phyloP scores from a whole-genome alignment of 1,284 basidiomycete genomes.

The Flammula alnicola region DNA sequence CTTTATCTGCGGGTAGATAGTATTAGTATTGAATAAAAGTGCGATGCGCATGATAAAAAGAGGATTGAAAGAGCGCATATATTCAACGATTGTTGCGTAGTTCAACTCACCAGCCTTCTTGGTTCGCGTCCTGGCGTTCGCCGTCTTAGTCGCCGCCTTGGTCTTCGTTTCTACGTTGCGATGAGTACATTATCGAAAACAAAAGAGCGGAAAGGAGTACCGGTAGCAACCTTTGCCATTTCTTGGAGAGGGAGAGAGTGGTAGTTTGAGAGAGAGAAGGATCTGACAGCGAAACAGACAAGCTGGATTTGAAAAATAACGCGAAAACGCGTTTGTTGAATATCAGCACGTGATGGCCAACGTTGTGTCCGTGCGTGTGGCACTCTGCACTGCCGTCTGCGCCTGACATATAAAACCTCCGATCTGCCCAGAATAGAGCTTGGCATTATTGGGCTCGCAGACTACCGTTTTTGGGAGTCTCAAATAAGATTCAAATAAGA shows the following conservation, averaged over 20 bases:
- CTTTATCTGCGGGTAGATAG: slow-evolving; percentile 29
- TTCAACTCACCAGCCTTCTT: slow-evolving; percentile 23
- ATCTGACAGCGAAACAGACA: slow-evolving; percentile 1
- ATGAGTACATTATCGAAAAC: not conserved
- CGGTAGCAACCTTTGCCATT: slow-evolving; percentile 40
- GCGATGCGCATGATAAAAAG: no score
- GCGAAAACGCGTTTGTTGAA: slow-evolving; percentile 23
- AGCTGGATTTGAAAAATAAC: slow-evolving; percentile 12
- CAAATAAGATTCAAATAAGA: no score
- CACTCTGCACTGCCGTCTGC: no score
- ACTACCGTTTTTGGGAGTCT: not conserved
- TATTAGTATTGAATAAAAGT: no score
- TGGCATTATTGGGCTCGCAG: not conserved
- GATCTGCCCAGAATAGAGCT: not conserved
- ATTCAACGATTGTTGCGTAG: not conserved
- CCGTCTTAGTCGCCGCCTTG: slow-evolving; percentile 55
- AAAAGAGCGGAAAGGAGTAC: slow-evolving; percentile 19
- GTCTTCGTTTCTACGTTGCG: slow-evolving; percentile 46
- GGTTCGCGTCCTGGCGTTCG: slow-evolving; percentile 44
- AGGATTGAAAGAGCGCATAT: no score
- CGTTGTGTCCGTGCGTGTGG: slow-evolving; percentile 6
- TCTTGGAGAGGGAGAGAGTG: not conserved
- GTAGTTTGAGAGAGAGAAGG: slow-evolving; percentile 7
- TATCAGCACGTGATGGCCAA: slow-evolving; percentile 2
- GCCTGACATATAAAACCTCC: not conserved